phyloP scores from a whole-genome alignment of 2,329 filamentous ascomycete species.

The Phialocephala subalpina region DNA sequence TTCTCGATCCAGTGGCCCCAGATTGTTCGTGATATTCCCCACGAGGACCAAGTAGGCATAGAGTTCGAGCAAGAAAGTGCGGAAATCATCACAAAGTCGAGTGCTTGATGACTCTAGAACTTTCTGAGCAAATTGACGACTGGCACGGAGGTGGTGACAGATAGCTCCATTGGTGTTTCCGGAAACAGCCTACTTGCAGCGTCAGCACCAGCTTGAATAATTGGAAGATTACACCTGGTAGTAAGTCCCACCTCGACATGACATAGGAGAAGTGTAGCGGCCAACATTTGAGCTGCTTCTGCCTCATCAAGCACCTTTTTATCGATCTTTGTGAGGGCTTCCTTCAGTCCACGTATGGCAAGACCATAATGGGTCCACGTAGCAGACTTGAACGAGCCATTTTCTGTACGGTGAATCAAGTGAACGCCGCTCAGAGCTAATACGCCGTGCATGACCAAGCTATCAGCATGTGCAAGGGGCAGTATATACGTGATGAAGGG shows the following conservation, averaged over 20 bases:
- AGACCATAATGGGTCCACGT: constrained; percentile 11
- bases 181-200: background rate
- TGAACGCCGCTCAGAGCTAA: constrained; percentile 10
- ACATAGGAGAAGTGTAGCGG: background rate
- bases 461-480: constrained; percentile 3
- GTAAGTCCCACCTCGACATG: background rate
- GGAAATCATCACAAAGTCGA: background rate
- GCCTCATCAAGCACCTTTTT: background rate
- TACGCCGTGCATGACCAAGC: constrained; percentile 6
- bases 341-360: constrained; percentile 6
- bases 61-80: constrained; percentile 1
- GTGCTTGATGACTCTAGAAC: background rate
- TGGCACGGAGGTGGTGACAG: constrained; percentile 5
- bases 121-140: constrained; percentile 3
- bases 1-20: background rate
- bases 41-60: background rate
- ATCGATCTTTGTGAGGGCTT: background rate
- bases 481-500: background rate
- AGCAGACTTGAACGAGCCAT: background rate
- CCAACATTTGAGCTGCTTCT: constrained; percentile 4
- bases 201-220: too few species aligned
- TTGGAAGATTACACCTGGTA: too few species aligned
- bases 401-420: background rate
- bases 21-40: constrained; percentile 3
- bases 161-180: constrained; percentile 7